Percentiles rank a stretch among this genome's conserved stretches.
These are phyloP conservation scores for Nemania sp. DNA, from an alignment of 2,329 filamentous ascomycete genomes.

Conservation along the genomic window DNA sequence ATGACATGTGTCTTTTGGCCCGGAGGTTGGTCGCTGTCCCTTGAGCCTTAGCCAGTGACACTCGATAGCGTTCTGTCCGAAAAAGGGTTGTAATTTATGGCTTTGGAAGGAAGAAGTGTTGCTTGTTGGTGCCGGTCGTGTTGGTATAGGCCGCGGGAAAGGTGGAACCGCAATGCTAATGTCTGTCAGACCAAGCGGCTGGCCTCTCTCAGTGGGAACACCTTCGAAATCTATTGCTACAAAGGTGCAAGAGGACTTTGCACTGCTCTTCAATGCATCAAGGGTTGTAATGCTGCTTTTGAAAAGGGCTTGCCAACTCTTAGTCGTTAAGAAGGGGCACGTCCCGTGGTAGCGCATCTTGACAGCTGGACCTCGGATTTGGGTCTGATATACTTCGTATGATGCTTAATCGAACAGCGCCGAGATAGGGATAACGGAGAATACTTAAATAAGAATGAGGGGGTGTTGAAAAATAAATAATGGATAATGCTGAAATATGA, in stretches of 20 bases:
- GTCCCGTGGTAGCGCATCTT: constrained; percentile 19
- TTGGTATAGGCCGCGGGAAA: neutral
- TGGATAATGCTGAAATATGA: too few relatives aligned
- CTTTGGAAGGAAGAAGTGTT: neutral
- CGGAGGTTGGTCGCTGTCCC: constrained; percentile 4
- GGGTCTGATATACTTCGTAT: neutral
- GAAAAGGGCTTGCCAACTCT: constrained; percentile 17
- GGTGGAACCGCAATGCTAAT: constrained; percentile 20
- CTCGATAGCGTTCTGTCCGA: constrained; percentile 14
- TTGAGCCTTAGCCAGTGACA: constrained; percentile 20
- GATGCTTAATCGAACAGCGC: neutral
- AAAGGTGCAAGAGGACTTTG: constrained; percentile 17
- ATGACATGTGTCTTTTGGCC: constrained; percentile 9
- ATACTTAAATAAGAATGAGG: too few relatives aligned
- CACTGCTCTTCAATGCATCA: constrained; percentile 14
- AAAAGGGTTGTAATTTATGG: constrained; percentile 5
- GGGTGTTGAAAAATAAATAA: too few relatives aligned
- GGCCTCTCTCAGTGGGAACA: neutral
- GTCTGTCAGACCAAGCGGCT: constrained; percentile 15
- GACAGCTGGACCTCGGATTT: neutral
- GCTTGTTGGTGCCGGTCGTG: neutral
- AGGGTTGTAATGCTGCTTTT: constrained; percentile 22
- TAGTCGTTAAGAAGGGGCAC: constrained; percentile 15
- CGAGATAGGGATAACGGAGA: neutral
- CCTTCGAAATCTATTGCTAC: constrained; percentile 26